A percentile compares a stretch with the other conserved stretches of the same genome.
Conservation (phyloP, 441 rosid species). For the Omphalea diandra region DNA sequence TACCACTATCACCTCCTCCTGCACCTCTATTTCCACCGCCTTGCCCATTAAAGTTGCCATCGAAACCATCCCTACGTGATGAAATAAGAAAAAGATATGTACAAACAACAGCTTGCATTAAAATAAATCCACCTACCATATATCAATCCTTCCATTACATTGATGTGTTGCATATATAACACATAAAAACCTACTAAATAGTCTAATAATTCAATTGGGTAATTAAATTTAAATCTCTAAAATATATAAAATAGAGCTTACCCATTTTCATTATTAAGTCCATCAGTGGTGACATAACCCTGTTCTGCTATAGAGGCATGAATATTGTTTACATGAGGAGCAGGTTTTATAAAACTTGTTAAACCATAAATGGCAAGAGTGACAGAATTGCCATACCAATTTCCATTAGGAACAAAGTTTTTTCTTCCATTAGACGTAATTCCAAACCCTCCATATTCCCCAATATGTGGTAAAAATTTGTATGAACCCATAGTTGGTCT, state of each 20-base stretch:
- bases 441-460: background rate
- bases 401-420: background rate
- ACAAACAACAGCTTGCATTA: too few relatives aligned
- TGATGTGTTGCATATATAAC: too few relatives aligned
- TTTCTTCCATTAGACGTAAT: background rate
- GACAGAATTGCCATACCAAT: background rate
- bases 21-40: background rate
- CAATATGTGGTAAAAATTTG: background rate
- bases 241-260: background rate
- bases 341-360: background rate
- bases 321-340: background rate
- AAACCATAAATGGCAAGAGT: background rate
- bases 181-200: too few relatives aligned
- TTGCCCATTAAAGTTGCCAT: background rate
- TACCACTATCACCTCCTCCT: background rate
- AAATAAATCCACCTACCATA: too few relatives aligned
- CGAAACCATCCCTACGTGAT: background rate
- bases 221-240: too few relatives aligned
- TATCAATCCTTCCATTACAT: too few relatives aligned
- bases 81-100: background rate
- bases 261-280: background rate
- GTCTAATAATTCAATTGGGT: too few relatives aligned
- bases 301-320: background rate
- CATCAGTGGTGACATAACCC: background rate
- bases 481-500: background rate